Evolutionary conservation across 2,329 filamentous ascomycete genomes (phyloP).

Genomic region (Trichoderma sp.): DNA sequence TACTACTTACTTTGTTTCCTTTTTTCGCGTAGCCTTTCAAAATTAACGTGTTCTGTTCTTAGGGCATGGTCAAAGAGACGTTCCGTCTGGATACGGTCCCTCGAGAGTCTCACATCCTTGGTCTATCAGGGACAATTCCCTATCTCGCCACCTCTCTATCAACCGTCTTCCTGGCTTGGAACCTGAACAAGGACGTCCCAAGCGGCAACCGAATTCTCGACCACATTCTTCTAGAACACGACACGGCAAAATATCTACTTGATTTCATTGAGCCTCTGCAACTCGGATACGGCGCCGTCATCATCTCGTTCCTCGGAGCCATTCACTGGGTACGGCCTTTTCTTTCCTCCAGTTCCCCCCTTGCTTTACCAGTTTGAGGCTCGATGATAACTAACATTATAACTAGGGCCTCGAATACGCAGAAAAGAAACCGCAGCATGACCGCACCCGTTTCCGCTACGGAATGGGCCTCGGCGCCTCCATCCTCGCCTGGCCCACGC

Average conservation of each 20-base stretch:
- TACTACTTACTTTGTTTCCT: background rate
- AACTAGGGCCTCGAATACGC: conserved; percentile 75
- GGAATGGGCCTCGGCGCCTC: conserved; percentile 79
- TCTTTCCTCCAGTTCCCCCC: too few relatives aligned
- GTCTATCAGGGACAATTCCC: conserved; percentile 77
- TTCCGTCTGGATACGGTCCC: conserved; percentile 67
- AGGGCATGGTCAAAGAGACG: conserved; percentile 69
- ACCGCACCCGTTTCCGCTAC: conserved; percentile 77
- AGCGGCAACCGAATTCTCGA: conserved; percentile 58
- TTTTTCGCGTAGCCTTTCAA: background rate
- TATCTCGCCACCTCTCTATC: conserved; percentile 83
- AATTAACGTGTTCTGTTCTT: conserved; percentile 5
- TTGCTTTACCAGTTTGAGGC: background rate
- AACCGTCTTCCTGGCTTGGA: conserved; percentile 80
- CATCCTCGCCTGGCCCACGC: conserved; percentile 84
- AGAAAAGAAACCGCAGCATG: conserved; percentile 58
- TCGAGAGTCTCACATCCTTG: conserved; percentile 66
- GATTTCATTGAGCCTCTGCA: conserved; percentile 82
- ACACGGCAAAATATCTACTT: conserved; percentile 71
- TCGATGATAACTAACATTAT: background rate
- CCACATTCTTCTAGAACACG: conserved; percentile 63
- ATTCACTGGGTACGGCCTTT: conserved; percentile 70
- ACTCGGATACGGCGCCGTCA: conserved; percentile 87
- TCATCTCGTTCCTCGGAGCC: conserved; percentile 90
- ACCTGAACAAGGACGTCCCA: conserved; percentile 69